These are phyloP conservation scores for Debaryomyces subglobosus DNA, from an alignment of 1,139 yeast species.

Conservation along the genomic window DNA sequence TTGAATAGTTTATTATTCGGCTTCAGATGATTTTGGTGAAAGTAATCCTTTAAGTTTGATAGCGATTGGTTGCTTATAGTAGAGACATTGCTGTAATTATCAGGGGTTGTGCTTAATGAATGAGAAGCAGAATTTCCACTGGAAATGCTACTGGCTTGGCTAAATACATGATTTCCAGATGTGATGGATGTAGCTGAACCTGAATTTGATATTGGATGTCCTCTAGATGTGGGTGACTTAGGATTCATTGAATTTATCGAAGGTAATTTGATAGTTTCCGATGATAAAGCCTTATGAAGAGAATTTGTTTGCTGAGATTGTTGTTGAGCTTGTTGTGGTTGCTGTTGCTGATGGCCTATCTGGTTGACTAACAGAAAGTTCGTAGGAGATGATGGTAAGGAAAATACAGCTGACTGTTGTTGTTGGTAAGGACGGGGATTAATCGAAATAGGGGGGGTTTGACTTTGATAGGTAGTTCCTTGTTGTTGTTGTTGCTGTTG, in stretches of 20 bases:
- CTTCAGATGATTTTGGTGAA: conserved; percentile 25
- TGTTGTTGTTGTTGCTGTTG: conserved; percentile 11
- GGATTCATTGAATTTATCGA: conserved; percentile 3
- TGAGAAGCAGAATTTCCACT: conserved; percentile 27
- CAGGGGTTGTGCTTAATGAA: conserved; percentile 41
- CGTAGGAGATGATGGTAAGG: conserved; percentile 32
- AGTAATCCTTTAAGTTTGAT: conserved; percentile 37
- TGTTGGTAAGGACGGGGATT: conserved; percentile 16
- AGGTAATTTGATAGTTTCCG: conserved; percentile 11
- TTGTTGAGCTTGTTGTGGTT: neutral
- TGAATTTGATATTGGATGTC: conserved; percentile 13
- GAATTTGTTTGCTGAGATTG: conserved; percentile 8
- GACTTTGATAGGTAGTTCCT: conserved; percentile 12
- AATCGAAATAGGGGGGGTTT: conserved; percentile 6
- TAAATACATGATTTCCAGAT: conserved; percentile 24
- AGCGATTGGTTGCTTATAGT: conserved; percentile 22
- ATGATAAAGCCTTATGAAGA: conserved; percentile 9
- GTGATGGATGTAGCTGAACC: conserved; percentile 23
- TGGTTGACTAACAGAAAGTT: conserved; percentile 13
- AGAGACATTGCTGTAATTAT: conserved; percentile 15
- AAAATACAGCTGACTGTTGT: conserved; percentile 29
- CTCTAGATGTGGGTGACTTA: conserved; percentile 4
- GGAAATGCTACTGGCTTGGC: conserved; percentile 20
- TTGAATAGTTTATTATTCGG: conserved; percentile 21
- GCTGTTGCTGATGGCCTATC: neutral